Conservation (phyloP, 2,329 filamentous ascomycete species). For the Penicillium crustosum region DNA sequence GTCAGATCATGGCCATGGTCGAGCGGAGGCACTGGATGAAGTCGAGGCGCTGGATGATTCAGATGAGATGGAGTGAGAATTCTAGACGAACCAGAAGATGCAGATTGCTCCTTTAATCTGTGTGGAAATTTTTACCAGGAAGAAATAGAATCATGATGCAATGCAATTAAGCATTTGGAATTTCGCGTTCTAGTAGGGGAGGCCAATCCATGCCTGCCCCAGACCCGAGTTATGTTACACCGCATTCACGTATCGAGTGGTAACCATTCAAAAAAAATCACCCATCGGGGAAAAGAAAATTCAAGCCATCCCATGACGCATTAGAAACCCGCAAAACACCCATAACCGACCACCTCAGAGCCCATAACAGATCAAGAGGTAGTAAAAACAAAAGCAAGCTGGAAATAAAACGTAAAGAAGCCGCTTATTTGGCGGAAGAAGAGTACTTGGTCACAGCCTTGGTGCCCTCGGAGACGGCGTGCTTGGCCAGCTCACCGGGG, state of each 20-base stretch:
- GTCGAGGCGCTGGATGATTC: slow-evolving; percentile 81
- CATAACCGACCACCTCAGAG: slow-evolving; percentile 47
- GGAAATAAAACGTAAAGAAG: slow-evolving; percentile 57
- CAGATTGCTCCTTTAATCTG: neutral
- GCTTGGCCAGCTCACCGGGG: slow-evolving; percentile 97
- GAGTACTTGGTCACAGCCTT: slow-evolving; percentile 99
- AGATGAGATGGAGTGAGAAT: slow-evolving; percentile 37
- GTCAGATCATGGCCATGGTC: slow-evolving; percentile 56
- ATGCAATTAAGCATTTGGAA: slow-evolving; percentile 35
- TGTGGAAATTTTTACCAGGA: neutral
- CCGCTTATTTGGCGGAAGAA: slow-evolving; percentile 92
- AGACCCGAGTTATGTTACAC: slow-evolving; percentile 49
- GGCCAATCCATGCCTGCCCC: slow-evolving; percentile 33
- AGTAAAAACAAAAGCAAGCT: slow-evolving; percentile 44
- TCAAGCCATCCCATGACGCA: slow-evolving; percentile 51
- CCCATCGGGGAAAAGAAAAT: slow-evolving; percentile 42
- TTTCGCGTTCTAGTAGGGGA: slow-evolving; percentile 40
- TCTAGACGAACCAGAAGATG: neutral
- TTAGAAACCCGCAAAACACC: slow-evolving; percentile 49
- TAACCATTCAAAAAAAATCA: slow-evolving; percentile 44
- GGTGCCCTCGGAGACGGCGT: slow-evolving; percentile 98
- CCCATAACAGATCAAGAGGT: slow-evolving; percentile 44
- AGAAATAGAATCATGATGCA: slow-evolving; percentile 17
- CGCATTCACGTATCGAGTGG: slow-evolving; percentile 43
- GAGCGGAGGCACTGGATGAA: slow-evolving; percentile 77